phyloP scores from a whole-genome alignment of 306 rosid species.

The Prunus mongolica region DNA sequence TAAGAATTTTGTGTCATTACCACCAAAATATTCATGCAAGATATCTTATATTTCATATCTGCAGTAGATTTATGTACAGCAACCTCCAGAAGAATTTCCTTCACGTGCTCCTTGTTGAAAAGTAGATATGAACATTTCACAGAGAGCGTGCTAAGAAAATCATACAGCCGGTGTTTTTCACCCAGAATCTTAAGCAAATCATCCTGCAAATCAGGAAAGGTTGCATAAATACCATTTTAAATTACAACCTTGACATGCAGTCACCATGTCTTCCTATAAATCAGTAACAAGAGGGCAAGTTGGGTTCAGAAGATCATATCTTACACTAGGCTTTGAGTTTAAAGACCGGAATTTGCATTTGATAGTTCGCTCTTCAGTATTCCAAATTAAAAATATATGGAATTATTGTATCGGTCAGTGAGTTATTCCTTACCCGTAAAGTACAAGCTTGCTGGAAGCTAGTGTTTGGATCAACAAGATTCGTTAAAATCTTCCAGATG shows the following conservation, averaged over 20 bases:
- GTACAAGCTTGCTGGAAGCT: slow-evolving; percentile 65
- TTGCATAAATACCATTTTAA: slow-evolving; percentile 9
- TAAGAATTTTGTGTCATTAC: slow-evolving; percentile 44
- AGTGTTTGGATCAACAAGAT: slow-evolving; percentile 80
- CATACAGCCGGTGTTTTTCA: slow-evolving; percentile 80
- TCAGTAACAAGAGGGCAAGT: background rate
- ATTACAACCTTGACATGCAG: slow-evolving; percentile 18
- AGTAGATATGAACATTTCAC: slow-evolving; percentile 84
- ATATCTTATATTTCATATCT: slow-evolving; percentile 37
- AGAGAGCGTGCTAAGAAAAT: slow-evolving; percentile 64
- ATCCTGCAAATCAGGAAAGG: slow-evolving; percentile 49
- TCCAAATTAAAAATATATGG: background rate
- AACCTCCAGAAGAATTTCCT: slow-evolving; percentile 64
- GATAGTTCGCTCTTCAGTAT: background rate
- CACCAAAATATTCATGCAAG: slow-evolving; percentile 82
- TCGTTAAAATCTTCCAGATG: slow-evolving; percentile 85
- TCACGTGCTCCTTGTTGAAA: slow-evolving; percentile 91
- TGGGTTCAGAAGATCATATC: slow-evolving; percentile 1
- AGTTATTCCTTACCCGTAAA: slow-evolving; percentile 49
- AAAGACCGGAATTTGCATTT: slow-evolving; percentile 1
- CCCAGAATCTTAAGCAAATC: slow-evolving; percentile 87
- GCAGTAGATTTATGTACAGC: slow-evolving; percentile 53
- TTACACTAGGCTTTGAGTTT: background rate
- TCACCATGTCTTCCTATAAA: slow-evolving; percentile 12
- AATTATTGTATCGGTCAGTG: slow-evolving; percentile 2